Conservation (phyloP, 2,329 filamentous ascomycete genomes). For the Cladobotryum mycophilum region DNA sequence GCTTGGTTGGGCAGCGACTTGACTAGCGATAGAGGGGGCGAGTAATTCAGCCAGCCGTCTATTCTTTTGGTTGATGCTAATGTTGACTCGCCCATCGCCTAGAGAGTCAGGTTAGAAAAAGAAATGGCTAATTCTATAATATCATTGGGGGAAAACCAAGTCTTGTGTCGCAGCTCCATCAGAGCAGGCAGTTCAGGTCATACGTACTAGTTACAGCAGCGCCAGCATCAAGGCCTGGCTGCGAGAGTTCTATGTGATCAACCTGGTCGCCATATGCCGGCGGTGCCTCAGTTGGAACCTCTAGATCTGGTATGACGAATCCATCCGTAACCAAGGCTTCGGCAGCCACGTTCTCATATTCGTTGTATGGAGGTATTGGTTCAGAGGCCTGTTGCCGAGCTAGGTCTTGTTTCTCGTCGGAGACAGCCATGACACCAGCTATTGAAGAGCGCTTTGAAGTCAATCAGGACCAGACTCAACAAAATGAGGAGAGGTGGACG, state of each 20-base stretch:
- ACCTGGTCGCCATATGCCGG: conserved; percentile 55
- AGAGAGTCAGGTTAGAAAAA: conserved; percentile 2
- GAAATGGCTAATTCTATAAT: background rate
- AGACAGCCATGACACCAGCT: conserved; percentile 18
- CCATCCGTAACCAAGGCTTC: conserved; percentile 32
- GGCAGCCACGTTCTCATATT: conserved; percentile 12
- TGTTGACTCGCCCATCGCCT: conserved; percentile 73
- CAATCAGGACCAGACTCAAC: no score
- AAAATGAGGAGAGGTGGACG: no score
- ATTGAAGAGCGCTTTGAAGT: background rate
- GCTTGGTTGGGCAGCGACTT: conserved; percentile 46
- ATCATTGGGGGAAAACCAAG: background rate
- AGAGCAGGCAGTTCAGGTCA: background rate
- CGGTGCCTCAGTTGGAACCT: conserved; percentile 36
- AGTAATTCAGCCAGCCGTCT: conserved; percentile 61
- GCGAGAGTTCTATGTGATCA: conserved; percentile 52
- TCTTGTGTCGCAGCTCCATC: no score
- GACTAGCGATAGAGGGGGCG: conserved; percentile 54
- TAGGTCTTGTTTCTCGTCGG: conserved; percentile 22
- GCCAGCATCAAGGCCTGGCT: conserved; percentile 57
- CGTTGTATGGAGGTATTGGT: conserved; percentile 2
- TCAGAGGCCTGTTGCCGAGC: conserved; percentile 7
- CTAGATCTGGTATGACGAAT: conserved; percentile 36
- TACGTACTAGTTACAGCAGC: conserved; percentile 49
- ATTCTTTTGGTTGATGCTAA: conserved; percentile 69